A percentile compares a stretch with the other conserved stretches of the same genome.
These are phyloP conservation scores for Cyberlindnera xylosilytica DNA, from an alignment of 805 yeast genomes.

Conservation along the genomic window DNA sequence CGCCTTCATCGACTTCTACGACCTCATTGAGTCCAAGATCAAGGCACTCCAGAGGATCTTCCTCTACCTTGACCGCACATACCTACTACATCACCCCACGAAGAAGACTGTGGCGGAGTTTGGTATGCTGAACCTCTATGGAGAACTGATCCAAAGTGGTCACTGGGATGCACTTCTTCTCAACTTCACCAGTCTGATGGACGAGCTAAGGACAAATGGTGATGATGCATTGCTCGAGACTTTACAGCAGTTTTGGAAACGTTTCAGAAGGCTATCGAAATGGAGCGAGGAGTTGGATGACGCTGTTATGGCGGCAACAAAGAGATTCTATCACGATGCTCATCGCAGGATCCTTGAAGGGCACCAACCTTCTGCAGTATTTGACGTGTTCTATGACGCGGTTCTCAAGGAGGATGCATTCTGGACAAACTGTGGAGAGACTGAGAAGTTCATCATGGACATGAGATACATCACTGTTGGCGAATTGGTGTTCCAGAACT, in stretches of 20 bases:
- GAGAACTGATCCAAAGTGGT: conserved; percentile 7
- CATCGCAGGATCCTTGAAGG: conserved; percentile 4
- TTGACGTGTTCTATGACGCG: conserved; percentile 6
- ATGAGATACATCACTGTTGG: conserved; percentile 3
- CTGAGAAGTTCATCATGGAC: neutral
- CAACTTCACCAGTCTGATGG: conserved; percentile 5
- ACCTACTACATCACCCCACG: conserved; percentile 24
- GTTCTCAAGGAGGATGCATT: conserved; percentile 12
- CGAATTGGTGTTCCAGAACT: conserved; percentile 11
- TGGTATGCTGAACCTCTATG: conserved; percentile 11
- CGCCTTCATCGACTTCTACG: conserved; percentile 10
- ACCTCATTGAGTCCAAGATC: conserved; percentile 7
- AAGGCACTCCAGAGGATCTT: conserved; percentile 15
- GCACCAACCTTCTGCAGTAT: neutral
- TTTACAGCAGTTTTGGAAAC: conserved; percentile 7
- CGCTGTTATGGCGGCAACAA: neutral
- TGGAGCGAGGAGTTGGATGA: conserved; percentile 7
- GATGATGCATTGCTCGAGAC: neutral
- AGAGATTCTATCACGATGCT: conserved; percentile 5
- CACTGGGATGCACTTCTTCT: conserved; percentile 7
- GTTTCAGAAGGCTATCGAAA: conserved; percentile 3
- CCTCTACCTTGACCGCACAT: conserved; percentile 25
- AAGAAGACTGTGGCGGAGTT: conserved; percentile 18
- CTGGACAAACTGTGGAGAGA: conserved; percentile 12
- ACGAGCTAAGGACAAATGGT: conserved; percentile 3